phyloP scores from a whole-genome alignment of 2,329 filamentous ascomycete genomes.

The Atkinsonella hypoxylon region DNA sequence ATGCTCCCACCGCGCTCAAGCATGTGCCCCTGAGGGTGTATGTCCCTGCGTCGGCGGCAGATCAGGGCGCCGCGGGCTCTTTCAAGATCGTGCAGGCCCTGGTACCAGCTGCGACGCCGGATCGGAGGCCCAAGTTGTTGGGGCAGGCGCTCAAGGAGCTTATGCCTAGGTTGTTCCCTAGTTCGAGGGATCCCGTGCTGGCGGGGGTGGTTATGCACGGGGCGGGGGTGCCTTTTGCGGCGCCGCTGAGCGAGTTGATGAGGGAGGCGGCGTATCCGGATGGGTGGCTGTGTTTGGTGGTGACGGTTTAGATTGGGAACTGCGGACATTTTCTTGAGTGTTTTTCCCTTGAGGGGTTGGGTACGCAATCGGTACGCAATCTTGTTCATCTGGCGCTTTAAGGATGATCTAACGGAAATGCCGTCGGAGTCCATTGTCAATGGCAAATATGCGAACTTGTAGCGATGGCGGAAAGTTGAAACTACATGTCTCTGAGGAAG shows the following conservation, averaged over 20 bases:
- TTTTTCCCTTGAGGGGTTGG: too few relatives aligned
- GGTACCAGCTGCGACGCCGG: slow-evolving; percentile 36
- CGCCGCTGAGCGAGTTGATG: slow-evolving; percentile 73
- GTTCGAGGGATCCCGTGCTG: slow-evolving; percentile 69
- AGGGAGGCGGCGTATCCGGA: slow-evolving; percentile 77
- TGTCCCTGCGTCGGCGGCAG: slow-evolving; percentile 38
- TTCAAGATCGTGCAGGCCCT: slow-evolving; percentile 69
- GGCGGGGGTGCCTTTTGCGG: slow-evolving; percentile 65
- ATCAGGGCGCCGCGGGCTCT: slow-evolving; percentile 28
- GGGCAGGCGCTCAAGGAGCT: slow-evolving; percentile 66
- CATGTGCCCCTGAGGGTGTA: slow-evolving; percentile 86
- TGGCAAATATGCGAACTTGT: too few relatives aligned
- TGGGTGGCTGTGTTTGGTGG: slow-evolving; percentile 77
- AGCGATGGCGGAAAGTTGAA: too few relatives aligned
- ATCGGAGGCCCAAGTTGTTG: slow-evolving; percentile 38
- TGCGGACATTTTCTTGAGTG: too few relatives aligned
- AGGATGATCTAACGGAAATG: too few relatives aligned
- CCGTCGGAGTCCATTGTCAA: too few relatives aligned
- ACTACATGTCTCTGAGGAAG: too few relatives aligned
- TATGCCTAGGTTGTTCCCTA: slow-evolving; percentile 77
- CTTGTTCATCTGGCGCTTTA: too few relatives aligned
- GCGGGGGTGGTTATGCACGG: slow-evolving; percentile 82
- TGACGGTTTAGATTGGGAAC: slow-evolving; percentile 48
- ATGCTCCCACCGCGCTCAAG: slow-evolving; percentile 59
- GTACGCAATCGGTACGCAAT: too few relatives aligned